These are phyloP conservation scores for Dipteronia sinensis DNA, from an alignment of 345 rosid genomes.

Conservation along the genomic window DNA sequence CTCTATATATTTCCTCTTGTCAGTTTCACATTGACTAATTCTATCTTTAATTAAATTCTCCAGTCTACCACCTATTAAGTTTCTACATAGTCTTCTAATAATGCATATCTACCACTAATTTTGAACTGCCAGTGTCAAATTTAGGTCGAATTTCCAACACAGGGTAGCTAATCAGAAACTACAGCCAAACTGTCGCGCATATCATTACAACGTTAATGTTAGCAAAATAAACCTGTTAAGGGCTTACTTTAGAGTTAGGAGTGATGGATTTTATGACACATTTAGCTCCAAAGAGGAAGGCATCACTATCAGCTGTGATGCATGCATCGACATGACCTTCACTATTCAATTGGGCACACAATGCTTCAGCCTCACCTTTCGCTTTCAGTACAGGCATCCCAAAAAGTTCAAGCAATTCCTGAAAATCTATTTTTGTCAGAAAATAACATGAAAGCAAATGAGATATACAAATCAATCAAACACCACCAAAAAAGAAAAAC, in stretches of 20 bases:
- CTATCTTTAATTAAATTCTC: too few species aligned
- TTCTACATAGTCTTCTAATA: background rate
- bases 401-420: conserved; percentile 83
- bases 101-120: background rate
- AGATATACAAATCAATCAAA: background rate
- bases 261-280: conserved; percentile 76
- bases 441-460: background rate
- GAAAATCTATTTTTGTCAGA: conserved; percentile 1
- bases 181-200: background rate
- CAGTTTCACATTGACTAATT: too few species aligned
- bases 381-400: conserved; percentile 86
- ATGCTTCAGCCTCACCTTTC: conserved; percentile 90
- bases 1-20: background rate
- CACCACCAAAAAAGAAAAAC: background rate
- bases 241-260: conserved; percentile 71
- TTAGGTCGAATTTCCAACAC: background rate
- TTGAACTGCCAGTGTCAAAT: background rate
- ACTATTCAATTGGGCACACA: conserved; percentile 79
- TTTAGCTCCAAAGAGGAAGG: conserved; percentile 86
- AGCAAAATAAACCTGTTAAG: background rate
- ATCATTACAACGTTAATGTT: background rate
- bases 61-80: background rate
- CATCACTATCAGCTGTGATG: conserved; percentile 91
- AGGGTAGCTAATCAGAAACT: background rate
- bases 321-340: conserved; percentile 88